Percentiles rank a stretch among this genome's conserved stretches.
Evolutionary conservation across 352 stramenopile genomes (phyloP).

Genomic region (Pythium inflatum): DNA sequence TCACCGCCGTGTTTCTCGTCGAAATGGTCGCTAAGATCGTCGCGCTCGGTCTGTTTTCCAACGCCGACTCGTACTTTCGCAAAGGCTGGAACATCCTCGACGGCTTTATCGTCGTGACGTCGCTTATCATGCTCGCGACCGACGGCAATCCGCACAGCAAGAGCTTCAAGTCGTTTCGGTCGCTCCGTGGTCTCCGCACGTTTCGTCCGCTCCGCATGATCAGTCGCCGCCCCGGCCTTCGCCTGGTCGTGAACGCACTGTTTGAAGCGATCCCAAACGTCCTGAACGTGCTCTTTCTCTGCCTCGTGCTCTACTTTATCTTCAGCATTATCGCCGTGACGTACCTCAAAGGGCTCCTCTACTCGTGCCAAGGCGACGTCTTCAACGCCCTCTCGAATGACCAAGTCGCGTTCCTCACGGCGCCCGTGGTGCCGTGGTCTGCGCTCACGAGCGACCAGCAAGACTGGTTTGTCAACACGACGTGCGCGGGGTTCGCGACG

Average conservation of each 20-base stretch:
- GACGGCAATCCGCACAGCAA: background rate
- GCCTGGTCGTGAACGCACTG: constrained; percentile 79
- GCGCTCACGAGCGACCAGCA: constrained; percentile 44
- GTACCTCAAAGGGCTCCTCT: constrained; percentile 90
- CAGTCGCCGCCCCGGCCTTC: constrained; percentile 68
- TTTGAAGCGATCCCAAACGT: constrained; percentile 81
- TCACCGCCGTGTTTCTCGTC: constrained; percentile 87
- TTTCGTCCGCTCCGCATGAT: constrained; percentile 87
- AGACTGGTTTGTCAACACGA: constrained; percentile 42
- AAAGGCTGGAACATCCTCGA: constrained; percentile 92
- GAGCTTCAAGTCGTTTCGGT: constrained; percentile 60
- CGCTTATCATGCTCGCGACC: background rate
- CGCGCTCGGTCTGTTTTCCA: constrained; percentile 71
- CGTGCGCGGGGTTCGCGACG: background rate
- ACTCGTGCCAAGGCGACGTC: constrained; percentile 60
- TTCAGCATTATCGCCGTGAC: constrained; percentile 91
- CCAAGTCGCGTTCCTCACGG: constrained; percentile 55
- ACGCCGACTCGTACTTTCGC: constrained; percentile 76
- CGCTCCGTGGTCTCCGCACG: constrained; percentile 78
- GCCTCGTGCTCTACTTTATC: constrained; percentile 81
- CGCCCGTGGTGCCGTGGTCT: constrained; percentile 44
- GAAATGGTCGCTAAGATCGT: constrained; percentile 90
- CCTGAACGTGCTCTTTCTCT: constrained; percentile 84
- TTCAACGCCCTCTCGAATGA: constrained; percentile 43
- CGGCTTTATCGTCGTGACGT: constrained; percentile 61